Base-by-base conservation (phyloP, 805 yeast species). In the Myxozyma nipponensis region DNA sequence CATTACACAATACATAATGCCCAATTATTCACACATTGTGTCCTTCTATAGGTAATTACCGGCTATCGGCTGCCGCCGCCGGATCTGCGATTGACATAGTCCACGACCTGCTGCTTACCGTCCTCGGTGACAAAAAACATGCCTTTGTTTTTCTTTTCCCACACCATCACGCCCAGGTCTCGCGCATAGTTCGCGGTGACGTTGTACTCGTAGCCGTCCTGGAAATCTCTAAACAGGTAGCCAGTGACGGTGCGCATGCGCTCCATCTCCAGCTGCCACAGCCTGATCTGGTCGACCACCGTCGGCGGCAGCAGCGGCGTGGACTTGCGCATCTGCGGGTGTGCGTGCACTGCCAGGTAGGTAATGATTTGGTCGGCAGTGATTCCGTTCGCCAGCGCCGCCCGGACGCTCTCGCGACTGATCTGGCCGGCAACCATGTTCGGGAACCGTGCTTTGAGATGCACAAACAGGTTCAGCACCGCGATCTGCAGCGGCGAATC, bases 241-340 rank as follows among this genome's bases (percentile, higher is more conserved):
- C 99, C 99, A 25, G 83, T 87, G 44, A 81, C 85, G 0, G 93
- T 79, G 59, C 85, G 82, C 57, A 93, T 86, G 69, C 99, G 78
- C 66, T 93, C 98, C 70, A 90, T 69, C 66, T 93, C 99, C 53
- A 93, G 73, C 71, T 93, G 98, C 99, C 99, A 93, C 46, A 93
- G 74, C 64, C 82, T 83, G 60, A 93, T 86, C 66, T 93, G 99
- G 68, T 93, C 99, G 1, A 87, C 86, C n/a, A 93, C 95, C 0
- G 96, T 93, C 0, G 98, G 96, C 2, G 98, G 98, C 10, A 93
- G 83, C 82, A 51, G 81, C 61, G 56, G 77, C 65, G 58, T 81
- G 76, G 5, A 75, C 69, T 83, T 75, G 48, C 81, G 71, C 93
- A 91, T 85, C 65, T 89, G 95, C 1, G 95, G 86, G 69, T 91